phyloP scores from a whole-genome alignment of 345 rosid genomes.

The Stellera chamaejasme region DNA sequence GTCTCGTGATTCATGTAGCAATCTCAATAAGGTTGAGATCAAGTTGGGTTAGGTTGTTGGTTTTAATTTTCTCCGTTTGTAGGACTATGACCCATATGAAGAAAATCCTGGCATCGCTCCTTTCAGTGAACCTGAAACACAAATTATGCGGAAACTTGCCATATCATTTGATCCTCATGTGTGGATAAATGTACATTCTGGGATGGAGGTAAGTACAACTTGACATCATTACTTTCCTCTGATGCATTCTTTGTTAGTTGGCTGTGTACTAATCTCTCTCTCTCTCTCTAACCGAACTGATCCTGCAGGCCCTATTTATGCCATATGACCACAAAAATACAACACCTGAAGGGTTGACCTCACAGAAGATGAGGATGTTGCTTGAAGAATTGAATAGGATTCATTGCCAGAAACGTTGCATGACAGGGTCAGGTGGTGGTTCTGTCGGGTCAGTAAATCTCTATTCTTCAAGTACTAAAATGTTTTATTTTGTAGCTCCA shows the following conservation, averaged over 20 bases:
- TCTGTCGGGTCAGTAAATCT: constrained; percentile 81
- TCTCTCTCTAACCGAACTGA: constrained; percentile 7
- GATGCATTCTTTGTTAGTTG: constrained; percentile 5
- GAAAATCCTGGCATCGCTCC: constrained; percentile 94
- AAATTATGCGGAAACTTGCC: constrained; percentile 87
- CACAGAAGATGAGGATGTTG: constrained; percentile 51
- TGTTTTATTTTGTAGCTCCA: background rate
- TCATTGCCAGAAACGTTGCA: constrained; percentile 77
- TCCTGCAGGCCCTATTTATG: constrained; percentile 82
- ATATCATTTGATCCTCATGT: constrained; percentile 86
- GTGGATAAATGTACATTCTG: constrained; percentile 97
- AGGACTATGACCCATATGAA: constrained; percentile 98
- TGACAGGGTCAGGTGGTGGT: constrained; percentile 94
- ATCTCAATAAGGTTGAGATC: too few species aligned
- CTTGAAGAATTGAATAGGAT: constrained; percentile 61
- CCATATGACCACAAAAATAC: constrained; percentile 93
- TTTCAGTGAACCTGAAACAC: constrained; percentile 95
- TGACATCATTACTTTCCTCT: constrained; percentile 1
- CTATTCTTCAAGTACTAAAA: background rate
- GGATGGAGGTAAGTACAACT: constrained; percentile 65
- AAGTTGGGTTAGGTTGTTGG: background rate
- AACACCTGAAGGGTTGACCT: constrained; percentile 65
- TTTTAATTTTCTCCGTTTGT: constrained; percentile 9
- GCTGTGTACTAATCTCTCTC: constrained; percentile 9
- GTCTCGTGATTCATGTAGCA: too few species aligned